Base-by-base conservation (phyloP, 306 rosid genomes). In the Quercus rubra region DNA sequence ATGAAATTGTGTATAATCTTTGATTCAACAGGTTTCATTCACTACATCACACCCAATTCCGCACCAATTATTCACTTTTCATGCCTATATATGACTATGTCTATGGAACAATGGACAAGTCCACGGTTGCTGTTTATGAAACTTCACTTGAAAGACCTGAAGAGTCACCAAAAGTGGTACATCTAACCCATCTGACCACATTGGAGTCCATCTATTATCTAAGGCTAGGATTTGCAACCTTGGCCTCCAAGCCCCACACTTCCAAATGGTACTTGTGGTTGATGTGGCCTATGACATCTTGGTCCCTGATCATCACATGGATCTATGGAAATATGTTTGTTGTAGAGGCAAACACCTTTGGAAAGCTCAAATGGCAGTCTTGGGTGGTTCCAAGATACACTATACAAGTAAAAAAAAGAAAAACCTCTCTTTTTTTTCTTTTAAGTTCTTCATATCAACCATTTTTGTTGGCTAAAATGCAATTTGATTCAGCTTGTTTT, bases 1-100 rank as follows among this genome's bases (percentile, higher is more conserved):
- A 46, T 46, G 54, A 46, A 46, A 11, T 46, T 46, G 54, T 46
- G 14, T 49, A 12, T 49, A 49, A 49, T 49, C 9, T 31, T 15
- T 31, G 6, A 15, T 19, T 1, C 23, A 15, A 20, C 55, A 86
- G 90, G 84, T 84, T 35, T 10, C 88, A 87, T 19, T 87, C 90
- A 0, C 74, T 87, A n/a, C 88, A 87, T 52, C 90, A 87, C 74
- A 87, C 90, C 0, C 86, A 87, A 56, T 87, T 87, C 56, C 73
- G 88, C 15, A 82, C 83, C 46, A 82, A 85, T 17, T 85, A 85
- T 74, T 82, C 86, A 0, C 70, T 85, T 5, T 85, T 85, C n/a
- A 82, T 85, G 88, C 86, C 88, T 1, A 1, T 85, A 5, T 85
- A 85, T 30, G 88, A 85, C 14, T 71, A 66, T 74, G 28, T 85